Evolutionary conservation across 1,284 basidiomycete genomes (phyloP).

Genomic region (Cutaneotrichosporon sp.): DNA sequence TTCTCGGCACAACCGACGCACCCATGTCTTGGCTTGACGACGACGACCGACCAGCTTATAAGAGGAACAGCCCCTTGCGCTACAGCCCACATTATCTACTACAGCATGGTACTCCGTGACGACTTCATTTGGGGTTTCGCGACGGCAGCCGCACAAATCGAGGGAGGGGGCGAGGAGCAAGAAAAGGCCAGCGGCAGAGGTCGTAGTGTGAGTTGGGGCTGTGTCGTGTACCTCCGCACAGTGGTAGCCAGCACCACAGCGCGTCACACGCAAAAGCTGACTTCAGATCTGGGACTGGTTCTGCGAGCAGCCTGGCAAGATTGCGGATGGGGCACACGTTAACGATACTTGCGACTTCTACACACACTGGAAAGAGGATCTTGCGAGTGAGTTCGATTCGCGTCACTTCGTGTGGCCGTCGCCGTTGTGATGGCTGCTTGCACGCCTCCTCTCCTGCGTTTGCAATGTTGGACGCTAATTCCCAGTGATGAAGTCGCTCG

Average conservation of each 20-base stretch:
- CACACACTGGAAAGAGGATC: constrained; percentile 62
- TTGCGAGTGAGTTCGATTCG: constrained; percentile 48
- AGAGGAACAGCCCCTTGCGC: not conserved
- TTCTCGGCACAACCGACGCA: not conserved
- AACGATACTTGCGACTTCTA: constrained; percentile 68
- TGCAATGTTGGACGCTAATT: no score
- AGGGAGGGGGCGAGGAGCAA: constrained; percentile 19
- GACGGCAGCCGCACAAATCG: constrained; percentile 54
- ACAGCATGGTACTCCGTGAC: constrained; percentile 11
- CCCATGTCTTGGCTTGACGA: not conserved
- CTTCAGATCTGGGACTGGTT: constrained; percentile 70
- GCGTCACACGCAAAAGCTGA: no score
- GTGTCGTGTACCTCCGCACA: no score
- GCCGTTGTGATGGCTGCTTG: not conserved
- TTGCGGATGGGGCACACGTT: constrained; percentile 61
- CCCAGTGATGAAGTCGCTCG: constrained; percentile 57
- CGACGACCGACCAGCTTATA: not conserved
- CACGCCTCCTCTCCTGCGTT: no score
- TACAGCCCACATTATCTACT: not conserved
- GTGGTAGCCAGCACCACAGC: no score
- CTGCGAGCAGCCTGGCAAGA: constrained; percentile 61
- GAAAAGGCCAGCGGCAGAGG: constrained; percentile 31
- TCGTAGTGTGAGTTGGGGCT: constrained; percentile 28
- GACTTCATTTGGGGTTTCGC: constrained; percentile 71
- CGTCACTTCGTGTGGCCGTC: no score